A percentile compares a stretch with the other conserved stretches of the same genome.
Conservation (phyloP, 352 stramenopile genomes). For the Thraustochytrium sp. region DNA sequence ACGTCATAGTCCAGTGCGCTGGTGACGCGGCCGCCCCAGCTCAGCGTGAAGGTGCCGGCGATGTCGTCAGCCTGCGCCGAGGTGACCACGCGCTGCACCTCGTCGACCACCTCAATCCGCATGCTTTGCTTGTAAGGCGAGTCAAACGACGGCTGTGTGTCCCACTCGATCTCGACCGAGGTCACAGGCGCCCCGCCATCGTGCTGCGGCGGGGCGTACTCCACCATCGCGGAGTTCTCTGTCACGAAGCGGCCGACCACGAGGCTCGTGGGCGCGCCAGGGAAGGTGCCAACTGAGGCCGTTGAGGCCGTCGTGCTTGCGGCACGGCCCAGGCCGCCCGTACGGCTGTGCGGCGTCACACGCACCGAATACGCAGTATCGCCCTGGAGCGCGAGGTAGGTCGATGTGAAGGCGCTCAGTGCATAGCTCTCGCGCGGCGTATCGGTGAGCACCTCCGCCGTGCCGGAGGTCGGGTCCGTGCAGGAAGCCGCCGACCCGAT, state of each 20-base stretch:
- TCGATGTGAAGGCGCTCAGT: not conserved
- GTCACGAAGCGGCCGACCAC: conserved; percentile 63
- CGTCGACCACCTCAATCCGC: conserved; percentile 60
- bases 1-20: conserved; percentile 60
- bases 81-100: conserved; percentile 66
- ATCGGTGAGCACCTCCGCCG: not conserved
- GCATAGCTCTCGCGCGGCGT: not conserved
- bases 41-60: conserved; percentile 63
- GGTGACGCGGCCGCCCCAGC: conserved; percentile 64
- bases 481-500: not conserved
- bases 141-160: conserved; percentile 66
- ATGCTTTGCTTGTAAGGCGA: conserved; percentile 37
- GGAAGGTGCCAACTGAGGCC: conserved; percentile 57
- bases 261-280: conserved; percentile 61
- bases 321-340: not conserved
- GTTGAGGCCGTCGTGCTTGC: conserved; percentile 43
- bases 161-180: conserved; percentile 85
- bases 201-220: conserved; percentile 67
- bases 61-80: conserved; percentile 46
- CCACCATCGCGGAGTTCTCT: conserved; percentile 60
- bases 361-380: conserved; percentile 11
- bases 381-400: conserved; percentile 2
- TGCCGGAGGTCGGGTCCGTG: not conserved
- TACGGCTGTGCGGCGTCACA: not conserved
- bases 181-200: conserved; percentile 76